Percentiles rank a stretch among this genome's conserved stretches.
phyloP scores from a whole-genome alignment of 345 rosid genomes.

The Aquilaria malaccensis region DNA sequence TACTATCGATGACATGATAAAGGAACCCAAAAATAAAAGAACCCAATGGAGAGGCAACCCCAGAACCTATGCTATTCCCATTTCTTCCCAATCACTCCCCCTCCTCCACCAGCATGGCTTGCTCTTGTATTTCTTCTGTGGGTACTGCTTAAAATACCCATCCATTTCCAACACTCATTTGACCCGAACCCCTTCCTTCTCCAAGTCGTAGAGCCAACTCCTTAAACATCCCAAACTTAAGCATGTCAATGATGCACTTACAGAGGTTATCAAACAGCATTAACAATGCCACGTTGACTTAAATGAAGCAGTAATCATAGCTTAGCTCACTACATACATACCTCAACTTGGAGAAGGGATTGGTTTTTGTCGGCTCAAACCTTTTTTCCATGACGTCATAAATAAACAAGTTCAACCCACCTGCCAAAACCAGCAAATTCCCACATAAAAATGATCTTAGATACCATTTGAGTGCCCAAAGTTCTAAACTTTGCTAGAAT shows the following conservation, averaged over 20 bases:
- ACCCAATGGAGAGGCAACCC: no score
- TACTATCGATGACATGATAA: no score
- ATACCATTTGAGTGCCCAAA: conserved; percentile 29
- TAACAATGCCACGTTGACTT: conserved; percentile 67
- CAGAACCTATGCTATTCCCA: no score
- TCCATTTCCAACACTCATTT: conserved; percentile 88
- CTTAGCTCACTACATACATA: conserved; percentile 39
- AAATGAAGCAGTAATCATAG: conserved; percentile 68
- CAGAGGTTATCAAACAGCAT: conserved; percentile 57
- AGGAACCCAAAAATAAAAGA: no score
- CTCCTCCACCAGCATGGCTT: neutral
- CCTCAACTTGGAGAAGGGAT: conserved; percentile 36
- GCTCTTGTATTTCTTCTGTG: conserved; percentile 21
- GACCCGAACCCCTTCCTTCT: conserved; percentile 11
- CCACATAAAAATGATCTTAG: conserved; percentile 33
- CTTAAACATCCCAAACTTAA: conserved; percentile 75
- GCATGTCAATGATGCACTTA: conserved; percentile 82
- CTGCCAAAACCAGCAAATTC: conserved; percentile 61
- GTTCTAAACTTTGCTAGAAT: conserved; percentile 45
- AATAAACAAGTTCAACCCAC: conserved; percentile 84
- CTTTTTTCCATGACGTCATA: conserved; percentile 57
- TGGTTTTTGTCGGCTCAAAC: conserved; percentile 33
- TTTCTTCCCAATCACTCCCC: conserved; percentile 18
- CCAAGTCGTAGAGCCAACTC: conserved; percentile 51
- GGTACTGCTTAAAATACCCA: conserved; percentile 40